These are phyloP conservation scores for Micractinium sp. DNA, from an alignment of 139 green algal species.

Conservation along the genomic window DNA sequence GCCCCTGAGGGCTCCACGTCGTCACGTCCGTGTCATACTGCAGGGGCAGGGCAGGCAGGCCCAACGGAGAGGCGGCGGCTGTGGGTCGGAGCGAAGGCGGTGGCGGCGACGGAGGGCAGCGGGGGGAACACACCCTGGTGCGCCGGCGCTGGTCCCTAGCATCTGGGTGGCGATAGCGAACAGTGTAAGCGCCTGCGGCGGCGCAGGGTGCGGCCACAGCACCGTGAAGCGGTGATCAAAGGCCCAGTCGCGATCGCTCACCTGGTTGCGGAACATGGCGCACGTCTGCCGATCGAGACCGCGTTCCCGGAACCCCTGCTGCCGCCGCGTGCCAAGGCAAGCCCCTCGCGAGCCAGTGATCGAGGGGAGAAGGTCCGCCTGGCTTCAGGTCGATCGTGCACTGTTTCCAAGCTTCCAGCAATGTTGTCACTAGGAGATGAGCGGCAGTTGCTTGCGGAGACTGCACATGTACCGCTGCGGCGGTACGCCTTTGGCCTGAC, in stretches of 20 bases:
- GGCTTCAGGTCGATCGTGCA: no score
- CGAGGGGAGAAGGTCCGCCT: no score
- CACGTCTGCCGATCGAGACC: no score
- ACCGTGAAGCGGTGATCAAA: background rate
- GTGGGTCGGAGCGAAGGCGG: background rate
- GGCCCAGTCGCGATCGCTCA: background rate
- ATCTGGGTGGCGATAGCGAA: background rate
- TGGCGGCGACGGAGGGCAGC: background rate
- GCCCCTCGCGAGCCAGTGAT: no score
- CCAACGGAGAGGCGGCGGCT: background rate
- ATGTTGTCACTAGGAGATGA: no score
- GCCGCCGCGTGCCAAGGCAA: no score
- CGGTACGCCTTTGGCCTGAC: no score
- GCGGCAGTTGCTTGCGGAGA: no score
- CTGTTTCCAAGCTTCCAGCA: no score
- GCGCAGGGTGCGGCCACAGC: background rate
- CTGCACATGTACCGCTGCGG: no score
- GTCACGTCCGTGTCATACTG: conserved; percentile 99
- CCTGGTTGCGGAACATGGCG: conserved; percentile 11
- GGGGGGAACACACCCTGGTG: background rate
- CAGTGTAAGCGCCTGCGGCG: background rate
- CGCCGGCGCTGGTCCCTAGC: background rate
- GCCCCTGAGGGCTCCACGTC: conserved; percentile 94
- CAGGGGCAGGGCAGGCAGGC: background rate
- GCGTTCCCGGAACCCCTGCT: no score